These are phyloP conservation scores for Cinnamomum chago DNA, from an alignment of 164 flowering plant species.

Conservation along the genomic window DNA sequence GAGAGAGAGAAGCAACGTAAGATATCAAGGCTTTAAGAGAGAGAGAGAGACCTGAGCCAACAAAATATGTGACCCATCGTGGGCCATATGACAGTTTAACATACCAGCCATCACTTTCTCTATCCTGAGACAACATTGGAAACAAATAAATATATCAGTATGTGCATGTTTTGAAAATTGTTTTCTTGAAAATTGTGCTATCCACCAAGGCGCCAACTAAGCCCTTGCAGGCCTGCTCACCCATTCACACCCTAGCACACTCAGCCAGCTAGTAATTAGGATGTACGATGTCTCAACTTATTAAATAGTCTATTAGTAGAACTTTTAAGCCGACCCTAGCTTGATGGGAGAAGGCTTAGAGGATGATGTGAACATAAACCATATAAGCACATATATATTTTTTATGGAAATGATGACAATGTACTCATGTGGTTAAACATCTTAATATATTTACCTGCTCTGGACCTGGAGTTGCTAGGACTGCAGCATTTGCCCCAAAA, in stretches of 20 bases:
- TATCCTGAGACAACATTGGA: constrained; percentile 20
- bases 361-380: background rate
- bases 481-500: constrained; percentile 35
- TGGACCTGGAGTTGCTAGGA: constrained; percentile 49
- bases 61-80: constrained; percentile 64
- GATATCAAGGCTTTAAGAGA: background rate
- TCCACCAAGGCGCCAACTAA: too few species aligned
- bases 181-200: too few species aligned
- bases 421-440: background rate
- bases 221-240: too few species aligned
- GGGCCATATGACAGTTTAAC: constrained; percentile 71
- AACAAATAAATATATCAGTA: background rate
- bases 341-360: too few species aligned
- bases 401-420: background rate
- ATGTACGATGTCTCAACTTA: too few species aligned
- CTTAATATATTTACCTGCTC: constrained; percentile 32
- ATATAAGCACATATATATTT: too few species aligned
- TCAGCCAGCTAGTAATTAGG: too few species aligned
- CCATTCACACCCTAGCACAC: too few species aligned
- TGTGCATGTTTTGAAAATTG: too few species aligned
- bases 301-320: too few species aligned
- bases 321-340: too few species aligned
- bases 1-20: background rate
- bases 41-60: constrained; percentile 34
- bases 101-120: constrained; percentile 31